Evolutionary conservation across 1,284 basidiomycete species (phyloP).

Genomic region (Takashimella koratensis): DNA sequence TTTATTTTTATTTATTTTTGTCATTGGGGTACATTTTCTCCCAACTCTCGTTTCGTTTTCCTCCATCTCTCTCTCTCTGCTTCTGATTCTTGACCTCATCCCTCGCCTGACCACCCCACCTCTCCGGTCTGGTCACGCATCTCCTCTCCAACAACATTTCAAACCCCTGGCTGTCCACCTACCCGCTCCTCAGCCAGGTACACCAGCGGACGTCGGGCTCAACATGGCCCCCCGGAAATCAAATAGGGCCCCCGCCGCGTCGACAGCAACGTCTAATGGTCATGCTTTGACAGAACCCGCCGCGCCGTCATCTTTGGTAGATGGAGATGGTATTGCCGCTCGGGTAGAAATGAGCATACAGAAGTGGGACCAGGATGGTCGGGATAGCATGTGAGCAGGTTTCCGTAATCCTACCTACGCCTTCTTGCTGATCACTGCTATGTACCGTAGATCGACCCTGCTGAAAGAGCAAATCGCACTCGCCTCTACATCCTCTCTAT

Average conservation of each 20-base stretch:
- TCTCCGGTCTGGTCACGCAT: too few relatives aligned
- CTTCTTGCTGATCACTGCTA: too few relatives aligned
- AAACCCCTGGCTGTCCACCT: too few relatives aligned
- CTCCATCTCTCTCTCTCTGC: not conserved
- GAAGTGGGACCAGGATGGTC: not conserved
- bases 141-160: too few relatives aligned
- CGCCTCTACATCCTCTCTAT: not conserved
- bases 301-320: not conserved
- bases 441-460: not conserved
- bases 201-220: too few relatives aligned
- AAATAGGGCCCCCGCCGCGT: not conserved
- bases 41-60: not conserved
- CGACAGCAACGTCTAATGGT: too few relatives aligned
- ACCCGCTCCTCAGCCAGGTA: too few relatives aligned
- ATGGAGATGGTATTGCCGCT: not conserved
- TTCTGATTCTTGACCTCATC: not conserved
- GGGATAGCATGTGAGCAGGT: not conserved
- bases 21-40: too few relatives aligned
- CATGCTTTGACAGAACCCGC: not conserved
- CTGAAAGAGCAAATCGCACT: not conserved
- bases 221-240: not conserved
- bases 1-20: too few relatives aligned
- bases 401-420: not conserved
- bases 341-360: not conserved
- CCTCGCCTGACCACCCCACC: too few relatives aligned